Evolutionary conservation across 176 grass and related monocot species (phyloP).

Genomic region (Tuctoria greenei): DNA sequence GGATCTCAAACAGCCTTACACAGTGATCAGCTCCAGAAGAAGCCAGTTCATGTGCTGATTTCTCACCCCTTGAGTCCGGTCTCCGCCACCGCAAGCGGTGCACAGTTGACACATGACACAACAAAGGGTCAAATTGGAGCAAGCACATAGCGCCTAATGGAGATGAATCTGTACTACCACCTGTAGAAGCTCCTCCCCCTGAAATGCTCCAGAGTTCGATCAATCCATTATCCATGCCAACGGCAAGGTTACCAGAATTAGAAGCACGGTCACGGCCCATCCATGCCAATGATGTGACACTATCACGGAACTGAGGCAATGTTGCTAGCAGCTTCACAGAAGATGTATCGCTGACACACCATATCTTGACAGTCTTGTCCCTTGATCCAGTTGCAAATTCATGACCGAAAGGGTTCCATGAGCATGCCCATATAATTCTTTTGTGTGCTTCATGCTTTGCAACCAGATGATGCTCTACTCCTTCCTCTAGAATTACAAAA

Average conservation of each 20-base stretch:
- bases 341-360: constrained; percentile 59
- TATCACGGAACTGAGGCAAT: constrained; percentile 78
- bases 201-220: constrained; percentile 85
- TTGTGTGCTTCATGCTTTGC: constrained; percentile 86
- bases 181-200: constrained; percentile 26
- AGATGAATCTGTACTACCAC: not conserved
- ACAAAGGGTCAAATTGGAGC: constrained; percentile 57
- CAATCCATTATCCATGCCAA: constrained; percentile 90
- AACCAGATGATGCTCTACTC: constrained; percentile 51
- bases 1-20: constrained; percentile 75
- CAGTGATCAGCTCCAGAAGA: constrained; percentile 95
- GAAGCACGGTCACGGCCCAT: constrained; percentile 48
- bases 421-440: constrained; percentile 97
- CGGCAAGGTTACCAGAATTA: constrained; percentile 61
- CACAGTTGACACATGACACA: constrained; percentile 82
- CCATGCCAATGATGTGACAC: constrained; percentile 95
- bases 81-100: constrained; percentile 69
- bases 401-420: constrained; percentile 81
- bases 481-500: constrained; percentile 46
- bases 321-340: constrained; percentile 64
- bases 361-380: constrained; percentile 97
- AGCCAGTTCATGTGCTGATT: constrained; percentile 51
- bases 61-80: constrained; percentile 22
- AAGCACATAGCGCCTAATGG: constrained; percentile 45
- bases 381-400: constrained; percentile 97